Conservation (phyloP, 2,329 filamentous ascomycete species). For the Monosporascus sp. region DNA sequence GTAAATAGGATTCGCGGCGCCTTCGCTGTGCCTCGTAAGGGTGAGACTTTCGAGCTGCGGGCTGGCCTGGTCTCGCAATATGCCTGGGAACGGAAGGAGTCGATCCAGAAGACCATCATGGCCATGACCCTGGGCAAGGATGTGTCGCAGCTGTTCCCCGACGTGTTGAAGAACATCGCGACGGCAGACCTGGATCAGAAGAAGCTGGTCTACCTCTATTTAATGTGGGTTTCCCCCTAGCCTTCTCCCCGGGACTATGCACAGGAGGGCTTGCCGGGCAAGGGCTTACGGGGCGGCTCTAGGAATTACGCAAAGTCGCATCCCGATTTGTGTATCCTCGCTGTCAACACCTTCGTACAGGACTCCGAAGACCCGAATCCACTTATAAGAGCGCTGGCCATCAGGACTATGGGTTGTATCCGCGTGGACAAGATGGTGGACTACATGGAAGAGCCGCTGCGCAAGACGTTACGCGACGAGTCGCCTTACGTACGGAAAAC, state of each 20-base stretch:
- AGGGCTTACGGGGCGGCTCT: constrained; percentile 14
- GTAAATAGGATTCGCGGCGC: constrained; percentile 94
- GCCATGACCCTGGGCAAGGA: constrained; percentile 99
- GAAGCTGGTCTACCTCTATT: constrained; percentile 96
- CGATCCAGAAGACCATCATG: constrained; percentile 99
- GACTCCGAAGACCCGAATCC: constrained; percentile 98
- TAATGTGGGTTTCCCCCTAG: constrained; percentile 62
- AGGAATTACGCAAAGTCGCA: constrained; percentile 99
- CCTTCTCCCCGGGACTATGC: neutral
- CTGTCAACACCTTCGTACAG: constrained; percentile 98
- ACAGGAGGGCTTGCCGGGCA: neutral
- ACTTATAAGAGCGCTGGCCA: constrained; percentile 86
- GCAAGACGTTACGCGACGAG: constrained; percentile 94
- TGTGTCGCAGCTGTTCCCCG: constrained; percentile 92
- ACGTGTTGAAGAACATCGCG: constrained; percentile 98
- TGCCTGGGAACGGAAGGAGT: constrained; percentile 97
- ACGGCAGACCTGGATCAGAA: constrained; percentile 94
- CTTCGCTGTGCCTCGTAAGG: constrained; percentile 88
- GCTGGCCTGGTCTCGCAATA: constrained; percentile 96
- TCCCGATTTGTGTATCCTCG: constrained; percentile 95
- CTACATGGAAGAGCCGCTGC: constrained; percentile 96
- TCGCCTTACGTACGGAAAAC: constrained; percentile 98
- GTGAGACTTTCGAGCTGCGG: constrained; percentile 95
- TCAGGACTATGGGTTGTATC: constrained; percentile 98
- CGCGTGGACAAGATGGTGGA: constrained; percentile 99